Evolutionary conservation across 768 basidiomycete species (phyloP), one percentile per base, ranked within the genome.

Genomic region (Boletus insuetus): DNA sequence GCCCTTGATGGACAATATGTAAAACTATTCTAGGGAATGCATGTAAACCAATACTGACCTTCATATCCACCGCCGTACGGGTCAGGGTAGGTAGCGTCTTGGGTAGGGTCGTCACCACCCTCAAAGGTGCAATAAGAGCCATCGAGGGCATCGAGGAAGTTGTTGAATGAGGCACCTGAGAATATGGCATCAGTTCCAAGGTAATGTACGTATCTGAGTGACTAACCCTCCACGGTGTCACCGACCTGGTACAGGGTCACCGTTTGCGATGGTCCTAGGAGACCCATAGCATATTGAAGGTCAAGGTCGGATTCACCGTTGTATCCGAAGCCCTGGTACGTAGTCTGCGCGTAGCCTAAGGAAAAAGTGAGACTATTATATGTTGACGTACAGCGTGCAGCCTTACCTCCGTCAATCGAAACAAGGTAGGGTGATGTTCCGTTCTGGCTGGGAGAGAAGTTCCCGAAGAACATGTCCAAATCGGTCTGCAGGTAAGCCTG

Each of bases 361-460:
- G 13, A 6, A 29, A 6, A 22, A 43, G 38, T 39, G 34, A 39
- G 50, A 14, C 16, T 19, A 4, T 16, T 19, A n/a, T 19, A 35
- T 35, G 11, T 34, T 35, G 42, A 16, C n/a, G 32, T 52, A 34
- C 3, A n/a, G 6, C 43, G 37, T 38, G 22, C 6, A 19, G 6
- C 13, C 54, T 52, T 55, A 74, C 73, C 74, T 24, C 75, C 75
- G 37, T 74, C 74, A 16, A 76, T 73, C 22, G 71, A 69, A 20
- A 66, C 63, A 41, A 75, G 26, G 26, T 51, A 41, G 8, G 75
- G 75, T 12, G 58, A 31, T 45, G 59, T 59, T 20, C 65, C 70
- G 26, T 57, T 32, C 3, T 65, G 66, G 31, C 60, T 60, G 2
- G 31, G 51, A 37, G 46, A 69, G 46, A 38, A 58, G 60, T 35